Conservation (phyloP, 1,284 basidiomycete species). For the Ceraceosorus guamensis region DNA sequence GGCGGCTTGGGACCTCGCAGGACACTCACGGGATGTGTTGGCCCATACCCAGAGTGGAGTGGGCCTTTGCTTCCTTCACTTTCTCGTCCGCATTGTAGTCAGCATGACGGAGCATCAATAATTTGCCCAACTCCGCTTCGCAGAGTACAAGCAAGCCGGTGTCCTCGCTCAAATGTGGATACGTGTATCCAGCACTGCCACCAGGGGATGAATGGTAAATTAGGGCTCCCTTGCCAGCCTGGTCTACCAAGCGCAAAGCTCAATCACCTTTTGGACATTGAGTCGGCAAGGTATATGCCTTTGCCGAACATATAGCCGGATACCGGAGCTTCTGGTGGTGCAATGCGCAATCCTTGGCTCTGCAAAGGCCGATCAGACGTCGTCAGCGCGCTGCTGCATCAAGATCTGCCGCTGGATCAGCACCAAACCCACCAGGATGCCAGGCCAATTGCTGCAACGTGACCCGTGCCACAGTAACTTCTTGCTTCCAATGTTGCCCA, state of each 20-base stretch:
- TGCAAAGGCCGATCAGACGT: neutral
- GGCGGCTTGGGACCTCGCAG: neutral
- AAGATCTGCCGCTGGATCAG: too few species aligned
- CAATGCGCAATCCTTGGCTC: neutral
- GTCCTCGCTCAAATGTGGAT: neutral
- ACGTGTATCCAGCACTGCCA: neutral
- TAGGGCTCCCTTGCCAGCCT: neutral
- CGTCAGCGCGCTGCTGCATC: neutral
- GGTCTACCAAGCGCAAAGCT: neutral
- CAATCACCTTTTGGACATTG: neutral
- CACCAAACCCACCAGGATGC: neutral
- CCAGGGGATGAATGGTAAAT: neutral
- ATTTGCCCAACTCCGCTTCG: neutral
- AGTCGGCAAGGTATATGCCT: neutral
- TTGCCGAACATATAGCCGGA: neutral
- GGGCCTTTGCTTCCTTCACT: neutral
- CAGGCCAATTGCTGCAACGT: neutral
- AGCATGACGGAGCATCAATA: neutral
- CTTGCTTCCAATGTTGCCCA: neutral
- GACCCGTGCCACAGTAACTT: neutral
- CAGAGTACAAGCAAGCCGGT: neutral
- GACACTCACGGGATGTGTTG: neutral
- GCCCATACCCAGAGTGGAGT: neutral
- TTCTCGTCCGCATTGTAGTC: neutral
- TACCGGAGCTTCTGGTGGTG: neutral